These are phyloP conservation scores for Phyllosticta capitalensis DNA, from an alignment of 2,329 filamentous ascomycete genomes.

Conservation along the genomic window DNA sequence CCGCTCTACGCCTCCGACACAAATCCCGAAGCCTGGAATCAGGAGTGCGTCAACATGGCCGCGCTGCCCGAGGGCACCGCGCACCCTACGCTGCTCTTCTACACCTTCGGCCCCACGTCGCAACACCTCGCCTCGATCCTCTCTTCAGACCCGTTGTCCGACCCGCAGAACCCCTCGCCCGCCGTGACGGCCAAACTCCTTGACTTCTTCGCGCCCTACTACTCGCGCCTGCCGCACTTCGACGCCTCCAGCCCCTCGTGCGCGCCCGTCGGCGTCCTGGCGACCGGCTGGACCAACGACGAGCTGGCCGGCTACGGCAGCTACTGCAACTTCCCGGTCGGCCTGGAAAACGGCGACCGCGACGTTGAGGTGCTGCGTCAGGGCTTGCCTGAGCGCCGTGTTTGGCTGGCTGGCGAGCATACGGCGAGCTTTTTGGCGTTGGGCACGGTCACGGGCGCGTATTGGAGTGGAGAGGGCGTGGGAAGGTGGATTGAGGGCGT, in stretches of 20 bases:
- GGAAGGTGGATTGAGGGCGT: slow-evolving; percentile 52
- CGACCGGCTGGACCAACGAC: slow-evolving; percentile 71
- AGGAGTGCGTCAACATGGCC: slow-evolving; percentile 69
- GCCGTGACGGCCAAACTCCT: slow-evolving; percentile 42
- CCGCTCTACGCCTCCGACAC: slow-evolving; percentile 56
- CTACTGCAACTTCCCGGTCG: slow-evolving; percentile 78
- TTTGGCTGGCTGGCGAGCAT: slow-evolving; percentile 88
- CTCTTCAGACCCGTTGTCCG: background rate
- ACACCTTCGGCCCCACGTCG: slow-evolving; percentile 51
- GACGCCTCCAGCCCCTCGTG: slow-evolving; percentile 45
- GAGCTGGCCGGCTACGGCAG: slow-evolving; percentile 71
- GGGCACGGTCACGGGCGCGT: slow-evolving; percentile 83
- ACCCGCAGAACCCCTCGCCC: slow-evolving; percentile 31
- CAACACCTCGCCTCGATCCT: slow-evolving; percentile 22
- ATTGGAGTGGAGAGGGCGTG: slow-evolving; percentile 79
- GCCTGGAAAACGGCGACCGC: slow-evolving; percentile 57
- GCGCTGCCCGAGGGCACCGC: slow-evolving; percentile 48
- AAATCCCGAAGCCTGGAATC: slow-evolving; percentile 59
- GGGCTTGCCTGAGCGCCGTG: slow-evolving; percentile 50
- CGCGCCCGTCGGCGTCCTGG: slow-evolving; percentile 52
- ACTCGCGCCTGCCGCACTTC: slow-evolving; percentile 64
- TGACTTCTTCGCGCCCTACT: slow-evolving; percentile 69
- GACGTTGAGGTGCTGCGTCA: slow-evolving; percentile 56
- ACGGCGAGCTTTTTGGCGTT: slow-evolving; percentile 82
- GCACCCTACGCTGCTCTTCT: slow-evolving; percentile 81